These are phyloP conservation scores for Eimeria falciformis DNA, from an alignment of 169 alveolate genomes.

Conservation along the genomic window DNA sequence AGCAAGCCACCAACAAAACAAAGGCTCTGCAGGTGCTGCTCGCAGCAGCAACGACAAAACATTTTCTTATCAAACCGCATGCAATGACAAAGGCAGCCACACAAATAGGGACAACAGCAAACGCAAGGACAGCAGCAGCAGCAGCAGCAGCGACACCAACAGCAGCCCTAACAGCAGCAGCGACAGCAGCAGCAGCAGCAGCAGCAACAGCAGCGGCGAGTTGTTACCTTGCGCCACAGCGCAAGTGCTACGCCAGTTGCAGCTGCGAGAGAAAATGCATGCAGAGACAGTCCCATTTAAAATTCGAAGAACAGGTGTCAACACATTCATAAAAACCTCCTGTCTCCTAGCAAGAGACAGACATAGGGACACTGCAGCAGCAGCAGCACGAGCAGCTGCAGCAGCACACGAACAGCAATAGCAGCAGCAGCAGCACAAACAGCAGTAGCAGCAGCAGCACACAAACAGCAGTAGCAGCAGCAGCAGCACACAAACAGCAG, in stretches of 20 bases:
- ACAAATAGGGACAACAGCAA: not conserved
- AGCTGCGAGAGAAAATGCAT: too few relatives aligned
- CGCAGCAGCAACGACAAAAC: too few relatives aligned
- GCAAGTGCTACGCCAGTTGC: too few relatives aligned
- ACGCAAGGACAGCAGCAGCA: not conserved
- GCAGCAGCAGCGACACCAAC: not conserved
- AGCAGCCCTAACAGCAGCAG: conserved; percentile 30
- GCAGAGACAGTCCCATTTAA: too few relatives aligned
- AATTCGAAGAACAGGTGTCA: too few relatives aligned
- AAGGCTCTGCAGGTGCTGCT: too few relatives aligned
- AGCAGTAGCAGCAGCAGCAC: not conserved
- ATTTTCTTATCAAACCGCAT: too few relatives aligned
- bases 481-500: not conserved
- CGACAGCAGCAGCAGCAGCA: not conserved
- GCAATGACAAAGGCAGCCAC: not conserved
- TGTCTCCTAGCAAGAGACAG: not conserved
- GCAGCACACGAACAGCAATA: not conserved
- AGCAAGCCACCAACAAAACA: too few relatives aligned
- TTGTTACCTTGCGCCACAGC: too few relatives aligned
- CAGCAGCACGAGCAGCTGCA: conserved; percentile 2
- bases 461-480: not conserved
- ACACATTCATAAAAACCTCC: too few relatives aligned
- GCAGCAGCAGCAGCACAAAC: not conserved
- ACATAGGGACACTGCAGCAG: not conserved
- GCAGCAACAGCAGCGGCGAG: not conserved